Percentiles rank a stretch among this genome's conserved stretches.
These are phyloP conservation scores for Aspergillus steynii DNA, from an alignment of 495 filamentous ascomycete genomes.

Conservation along the genomic window DNA sequence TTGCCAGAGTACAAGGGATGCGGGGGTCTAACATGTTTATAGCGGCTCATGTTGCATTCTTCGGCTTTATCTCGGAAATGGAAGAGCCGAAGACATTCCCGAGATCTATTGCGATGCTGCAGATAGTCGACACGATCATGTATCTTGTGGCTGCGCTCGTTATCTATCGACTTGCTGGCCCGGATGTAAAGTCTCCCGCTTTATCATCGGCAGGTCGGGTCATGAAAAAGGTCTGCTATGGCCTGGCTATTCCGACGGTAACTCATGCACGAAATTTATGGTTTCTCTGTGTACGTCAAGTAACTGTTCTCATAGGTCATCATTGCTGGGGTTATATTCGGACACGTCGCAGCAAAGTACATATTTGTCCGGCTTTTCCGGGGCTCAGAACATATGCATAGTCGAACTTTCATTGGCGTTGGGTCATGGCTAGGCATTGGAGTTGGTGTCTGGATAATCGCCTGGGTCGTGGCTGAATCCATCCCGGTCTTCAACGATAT, in stretches of 20 bases:
- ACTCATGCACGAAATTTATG: constrained; percentile 9
- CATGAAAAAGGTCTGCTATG: constrained; percentile 71
- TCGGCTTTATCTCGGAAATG: constrained; percentile 76
- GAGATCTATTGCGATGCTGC: constrained; percentile 65
- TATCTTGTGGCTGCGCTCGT: constrained; percentile 54
- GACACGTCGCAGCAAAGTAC: constrained; percentile 61
- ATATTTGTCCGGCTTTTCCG: constrained; percentile 63
- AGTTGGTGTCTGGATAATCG: constrained; percentile 57
- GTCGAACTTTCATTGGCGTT: constrained; percentile 49
- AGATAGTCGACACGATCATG: constrained; percentile 62
- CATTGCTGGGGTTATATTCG: constrained; percentile 67
- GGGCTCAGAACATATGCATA: constrained; percentile 61
- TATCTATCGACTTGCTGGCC: constrained; percentile 72
- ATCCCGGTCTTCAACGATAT: constrained; percentile 73
- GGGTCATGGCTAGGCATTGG: constrained; percentile 61
- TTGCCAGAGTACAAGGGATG: too few species aligned
- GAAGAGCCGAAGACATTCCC: constrained; percentile 64
- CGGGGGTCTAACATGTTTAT: constrained; percentile 1
- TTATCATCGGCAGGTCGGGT: constrained; percentile 64
- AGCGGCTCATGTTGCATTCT: constrained; percentile 70
- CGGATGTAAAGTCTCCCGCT: constrained; percentile 67
- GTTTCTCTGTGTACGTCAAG: background rate
- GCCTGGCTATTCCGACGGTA: constrained; percentile 72
- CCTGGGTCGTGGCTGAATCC: constrained; percentile 70
- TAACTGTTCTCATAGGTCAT: constrained; percentile 38